phyloP scores from a whole-genome alignment of 2,329 filamentous ascomycete genomes.

The Zymoseptoria crescenta region DNA sequence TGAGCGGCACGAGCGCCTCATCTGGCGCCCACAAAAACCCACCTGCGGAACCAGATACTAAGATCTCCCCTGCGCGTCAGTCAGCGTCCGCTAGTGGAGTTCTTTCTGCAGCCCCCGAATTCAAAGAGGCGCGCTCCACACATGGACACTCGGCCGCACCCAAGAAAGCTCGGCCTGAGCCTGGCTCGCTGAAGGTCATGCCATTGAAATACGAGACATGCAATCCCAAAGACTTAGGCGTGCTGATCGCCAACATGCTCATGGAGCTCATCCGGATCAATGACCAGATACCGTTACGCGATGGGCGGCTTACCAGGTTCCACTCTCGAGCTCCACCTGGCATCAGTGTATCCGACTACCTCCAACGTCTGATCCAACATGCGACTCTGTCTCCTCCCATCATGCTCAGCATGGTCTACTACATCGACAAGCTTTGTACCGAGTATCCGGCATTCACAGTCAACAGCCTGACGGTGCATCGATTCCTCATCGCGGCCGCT shows the following conservation, averaged over 20 bases:
- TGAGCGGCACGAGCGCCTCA: slow-evolving; percentile 14
- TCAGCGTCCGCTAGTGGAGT: slow-evolving; percentile 3
- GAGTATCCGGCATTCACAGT: slow-evolving; percentile 93
- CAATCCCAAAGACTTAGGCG: slow-evolving; percentile 75
- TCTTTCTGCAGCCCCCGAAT: slow-evolving; percentile 8
- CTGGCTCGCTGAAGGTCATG: slow-evolving; percentile 48
- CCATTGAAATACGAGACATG: slow-evolving; percentile 75
- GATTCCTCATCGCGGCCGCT: slow-evolving; percentile 90
- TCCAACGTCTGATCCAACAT: slow-evolving; percentile 85
- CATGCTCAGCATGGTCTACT: slow-evolving; percentile 97
- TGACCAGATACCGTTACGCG: slow-evolving; percentile 74
- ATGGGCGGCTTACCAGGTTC: slow-evolving; percentile 83
- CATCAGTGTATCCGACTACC: slow-evolving; percentile 89
- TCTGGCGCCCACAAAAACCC: slow-evolving; percentile 9
- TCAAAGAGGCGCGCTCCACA: slow-evolving; percentile 25
- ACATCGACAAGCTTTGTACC: slow-evolving; percentile 89
- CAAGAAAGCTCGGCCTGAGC: slow-evolving; percentile 41
- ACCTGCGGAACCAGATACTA: slow-evolving; percentile 2
- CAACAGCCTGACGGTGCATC: slow-evolving; percentile 91
- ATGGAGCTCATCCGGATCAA: slow-evolving; percentile 91
- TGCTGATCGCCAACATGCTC: slow-evolving; percentile 90
- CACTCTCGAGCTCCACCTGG: slow-evolving; percentile 77
- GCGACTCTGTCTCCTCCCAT: slow-evolving; percentile 89
- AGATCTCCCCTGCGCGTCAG: slow-evolving; percentile 8
- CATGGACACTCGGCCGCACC: slow-evolving; percentile 28